Percentiles rank a stretch among this genome's conserved stretches.
These are phyloP conservation scores for Nothophytophthora sp. DNA, from an alignment of 352 stramenopile species.

Conservation along the genomic window DNA sequence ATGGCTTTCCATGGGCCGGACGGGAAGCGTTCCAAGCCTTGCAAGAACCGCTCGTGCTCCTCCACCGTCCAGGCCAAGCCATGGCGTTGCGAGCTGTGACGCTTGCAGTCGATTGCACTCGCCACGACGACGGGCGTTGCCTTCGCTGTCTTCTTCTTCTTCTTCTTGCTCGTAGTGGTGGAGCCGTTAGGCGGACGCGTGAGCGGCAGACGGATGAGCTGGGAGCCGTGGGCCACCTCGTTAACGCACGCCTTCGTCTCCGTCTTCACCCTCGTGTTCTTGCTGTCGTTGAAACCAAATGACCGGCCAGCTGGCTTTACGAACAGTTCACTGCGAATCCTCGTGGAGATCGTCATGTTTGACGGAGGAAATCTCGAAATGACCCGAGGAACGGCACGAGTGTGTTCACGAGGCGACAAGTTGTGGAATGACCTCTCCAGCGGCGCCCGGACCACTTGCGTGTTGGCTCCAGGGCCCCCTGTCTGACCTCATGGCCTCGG, in stretches of 20 bases:
- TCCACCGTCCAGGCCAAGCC: constrained; percentile 34
- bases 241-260: neutral
- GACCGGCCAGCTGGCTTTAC: neutral
- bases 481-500: too few relatives aligned
- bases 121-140: neutral
- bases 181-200: constrained; percentile 16
- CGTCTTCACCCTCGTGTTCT: neutral
- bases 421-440: constrained; percentile 15
- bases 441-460: too few relatives aligned
- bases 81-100: constrained; percentile 13
- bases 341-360: constrained; percentile 31
- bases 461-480: too few relatives aligned
- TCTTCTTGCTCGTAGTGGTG: constrained; percentile 9
- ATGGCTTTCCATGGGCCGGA: constrained; percentile 57
- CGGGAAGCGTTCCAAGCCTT: constrained; percentile 48
- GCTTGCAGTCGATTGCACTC: neutral
- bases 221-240: neutral
- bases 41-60: constrained; percentile 57
- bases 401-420: constrained; percentile 8
- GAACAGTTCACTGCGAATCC: constrained; percentile 30
- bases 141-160: constrained; percentile 12
- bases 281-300: neutral
- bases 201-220: constrained; percentile 30
- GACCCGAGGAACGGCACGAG: constrained; percentile 1
- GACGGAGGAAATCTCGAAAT: too few relatives aligned